Conservation (phyloP, 805 yeast genomes). For the Ogataea siamensis region DNA sequence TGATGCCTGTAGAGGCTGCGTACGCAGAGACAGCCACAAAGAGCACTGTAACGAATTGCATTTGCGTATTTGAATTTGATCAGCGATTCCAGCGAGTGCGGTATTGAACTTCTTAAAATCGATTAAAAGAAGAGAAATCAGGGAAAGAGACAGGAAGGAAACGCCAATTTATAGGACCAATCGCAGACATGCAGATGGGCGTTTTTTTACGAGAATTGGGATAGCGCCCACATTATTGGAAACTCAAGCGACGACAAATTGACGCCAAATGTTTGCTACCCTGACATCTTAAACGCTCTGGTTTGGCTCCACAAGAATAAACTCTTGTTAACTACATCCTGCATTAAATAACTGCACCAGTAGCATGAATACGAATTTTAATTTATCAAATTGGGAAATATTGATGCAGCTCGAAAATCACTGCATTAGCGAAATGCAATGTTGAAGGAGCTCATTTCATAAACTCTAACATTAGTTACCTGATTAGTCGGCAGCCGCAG, state of each 20-base stretch:
- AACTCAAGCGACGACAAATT: neutral
- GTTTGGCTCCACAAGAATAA: too few species aligned
- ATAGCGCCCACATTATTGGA: constrained; percentile 1
- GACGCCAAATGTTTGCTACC: constrained; percentile 8
- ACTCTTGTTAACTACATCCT: too few species aligned
- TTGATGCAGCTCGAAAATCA: constrained; percentile 1
- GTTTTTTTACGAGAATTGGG: neutral
- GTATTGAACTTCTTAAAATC: constrained; percentile 2
- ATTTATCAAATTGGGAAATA: constrained; percentile 4
- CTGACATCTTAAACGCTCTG: neutral
- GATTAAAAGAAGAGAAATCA: constrained; percentile 4
- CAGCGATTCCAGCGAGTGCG: constrained; percentile 8
- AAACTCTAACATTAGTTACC: neutral
- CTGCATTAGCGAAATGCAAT: constrained; percentile 9
- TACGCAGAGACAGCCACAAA: constrained; percentile 33
- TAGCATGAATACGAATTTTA: constrained; percentile 2
- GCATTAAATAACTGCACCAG: constrained; percentile 5
- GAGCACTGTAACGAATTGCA: constrained; percentile 44
- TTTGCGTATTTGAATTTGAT: constrained; percentile 24
- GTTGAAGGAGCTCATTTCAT: neutral
- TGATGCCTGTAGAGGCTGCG: constrained; percentile 33
- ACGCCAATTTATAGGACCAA: constrained; percentile 8
- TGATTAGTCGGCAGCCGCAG: neutral
- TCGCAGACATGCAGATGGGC: constrained; percentile 2
- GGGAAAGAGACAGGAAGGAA: constrained; percentile 6